Conservation (phyloP, 2,329 filamentous ascomycete species). For the Dothideomycetes sp. region DNA sequence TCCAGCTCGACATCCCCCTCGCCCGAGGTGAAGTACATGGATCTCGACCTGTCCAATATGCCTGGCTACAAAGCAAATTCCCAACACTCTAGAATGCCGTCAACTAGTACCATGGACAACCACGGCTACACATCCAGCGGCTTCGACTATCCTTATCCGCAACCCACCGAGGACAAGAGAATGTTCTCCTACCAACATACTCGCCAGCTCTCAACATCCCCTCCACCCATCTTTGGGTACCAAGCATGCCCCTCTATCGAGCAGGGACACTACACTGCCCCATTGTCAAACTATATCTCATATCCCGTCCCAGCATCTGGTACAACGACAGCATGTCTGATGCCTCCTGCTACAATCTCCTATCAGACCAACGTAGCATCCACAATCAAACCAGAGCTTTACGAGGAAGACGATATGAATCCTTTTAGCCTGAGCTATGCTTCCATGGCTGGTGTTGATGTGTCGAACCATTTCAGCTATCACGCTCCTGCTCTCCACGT, state of each 20-base stretch:
- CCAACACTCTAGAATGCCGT: neutral
- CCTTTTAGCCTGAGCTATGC: conserved; percentile 61
- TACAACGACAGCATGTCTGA: conserved; percentile 22
- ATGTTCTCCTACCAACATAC: conserved; percentile 59
- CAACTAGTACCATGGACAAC: conserved; percentile 18
- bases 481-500: conserved; percentile 65
- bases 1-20: conserved; percentile 52
- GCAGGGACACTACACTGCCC: conserved; percentile 34
- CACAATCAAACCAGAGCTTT: conserved; percentile 56
- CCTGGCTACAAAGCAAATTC: conserved; percentile 1
- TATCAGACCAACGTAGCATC: conserved; percentile 37
- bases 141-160: conserved; percentile 6
- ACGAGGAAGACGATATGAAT: conserved; percentile 52
- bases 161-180: conserved; percentile 47
- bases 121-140: conserved; percentile 1
- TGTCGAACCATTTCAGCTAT: conserved; percentile 43
- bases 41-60: conserved; percentile 32
- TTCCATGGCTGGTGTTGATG: conserved; percentile 56
- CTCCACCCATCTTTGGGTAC: conserved; percentile 58
- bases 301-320: conserved; percentile 5
- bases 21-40: conserved; percentile 49
- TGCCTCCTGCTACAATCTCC: conserved; percentile 2
- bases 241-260: conserved; percentile 18
- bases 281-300: conserved; percentile 32
- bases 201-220: conserved; percentile 61